Evolutionary conservation across 495 filamentous ascomycete genomes (phyloP), one percentile per base, ranked within the genome.

Genomic region (Penicillium canescens): DNA sequence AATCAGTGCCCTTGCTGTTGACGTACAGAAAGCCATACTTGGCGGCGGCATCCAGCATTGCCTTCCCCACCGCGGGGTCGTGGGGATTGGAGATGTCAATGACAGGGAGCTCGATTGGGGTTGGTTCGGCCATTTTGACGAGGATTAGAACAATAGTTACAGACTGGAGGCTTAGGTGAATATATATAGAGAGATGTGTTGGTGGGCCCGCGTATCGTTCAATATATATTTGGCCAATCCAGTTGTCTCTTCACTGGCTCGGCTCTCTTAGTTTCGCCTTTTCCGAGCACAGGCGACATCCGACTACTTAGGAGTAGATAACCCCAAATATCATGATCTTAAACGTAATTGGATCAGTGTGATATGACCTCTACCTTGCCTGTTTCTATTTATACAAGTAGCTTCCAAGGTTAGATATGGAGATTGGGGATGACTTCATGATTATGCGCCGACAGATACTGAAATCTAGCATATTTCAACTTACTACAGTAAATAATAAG

Each of bases 21-120:
- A 98, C 84, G 70, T 94, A 98, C 28, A 97, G 79, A 64, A 98
- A 98, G 42, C 93, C 93, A 68, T 90, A 85, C 23, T 85, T 81
- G 33, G 86, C 78, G 7, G 90, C 90, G 1, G 92, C 94, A 52
- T 90, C 80, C 26, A 97, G 84, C 33, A 97, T 80, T 38, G 86
- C 73, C 54, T 82, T 80, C 44, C 90, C 89, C 50, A 85, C 82
- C 57, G 82, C 72, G 16, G 74, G 58, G 59, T 81, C 70, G 54
- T 83, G 71, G 39, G 70, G 67, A 21, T 74, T 62, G 41, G 71
- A 85, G 62, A 98, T 83, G 64, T 96, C 86, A 59, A 98, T 88
- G 57, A 96, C 74, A 10, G 92, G 90, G 24, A 96, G 89, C 18
- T 77, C 61, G 43, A 81, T 81, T 47, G 83, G 75, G 23, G 42